A percentile compares a stretch with the other conserved stretches of the same genome.
Conservation (phyloP, 2,329 filamentous ascomycete genomes). For the Aspergillus sp. region DNA sequence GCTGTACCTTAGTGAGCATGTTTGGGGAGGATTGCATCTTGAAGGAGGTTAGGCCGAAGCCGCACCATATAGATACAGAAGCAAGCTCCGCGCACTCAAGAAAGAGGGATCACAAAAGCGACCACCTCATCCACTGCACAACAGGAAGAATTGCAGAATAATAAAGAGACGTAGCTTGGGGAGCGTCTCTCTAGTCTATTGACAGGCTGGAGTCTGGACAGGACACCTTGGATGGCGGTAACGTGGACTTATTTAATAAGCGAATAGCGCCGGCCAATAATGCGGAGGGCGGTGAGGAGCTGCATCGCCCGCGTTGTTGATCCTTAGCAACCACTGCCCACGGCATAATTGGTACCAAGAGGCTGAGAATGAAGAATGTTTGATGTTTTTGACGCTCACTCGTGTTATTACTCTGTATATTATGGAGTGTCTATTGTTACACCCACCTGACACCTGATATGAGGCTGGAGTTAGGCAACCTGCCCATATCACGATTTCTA, state of each 20-base stretch:
- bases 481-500: slow-evolving; percentile 1
- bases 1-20: slow-evolving; percentile 50
- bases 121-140: slow-evolving; percentile 36
- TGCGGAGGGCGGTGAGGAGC: slow-evolving; percentile 30
- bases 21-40: slow-evolving; percentile 49
- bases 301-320: slow-evolving; percentile 2
- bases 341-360: neutral
- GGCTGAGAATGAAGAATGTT: neutral
- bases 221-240: slow-evolving; percentile 25
- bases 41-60: slow-evolving; percentile 42
- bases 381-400: neutral
- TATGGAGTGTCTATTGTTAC: neutral
- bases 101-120: slow-evolving; percentile 26
- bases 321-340: neutral
- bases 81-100: slow-evolving; percentile 39
- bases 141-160: slow-evolving; percentile 23
- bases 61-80: slow-evolving; percentile 41
- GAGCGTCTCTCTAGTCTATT: slow-evolving; percentile 26
- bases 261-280: slow-evolving; percentile 34
- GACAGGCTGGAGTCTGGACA: slow-evolving; percentile 27
- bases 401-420: neutral
- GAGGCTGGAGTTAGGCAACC: neutral
- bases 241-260: slow-evolving; percentile 44
- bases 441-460: neutral
- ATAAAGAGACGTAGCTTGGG: slow-evolving; percentile 23